phyloP scores from a whole-genome alignment of 176 grass and related monocot species.

The Elaeis guineensis region DNA sequence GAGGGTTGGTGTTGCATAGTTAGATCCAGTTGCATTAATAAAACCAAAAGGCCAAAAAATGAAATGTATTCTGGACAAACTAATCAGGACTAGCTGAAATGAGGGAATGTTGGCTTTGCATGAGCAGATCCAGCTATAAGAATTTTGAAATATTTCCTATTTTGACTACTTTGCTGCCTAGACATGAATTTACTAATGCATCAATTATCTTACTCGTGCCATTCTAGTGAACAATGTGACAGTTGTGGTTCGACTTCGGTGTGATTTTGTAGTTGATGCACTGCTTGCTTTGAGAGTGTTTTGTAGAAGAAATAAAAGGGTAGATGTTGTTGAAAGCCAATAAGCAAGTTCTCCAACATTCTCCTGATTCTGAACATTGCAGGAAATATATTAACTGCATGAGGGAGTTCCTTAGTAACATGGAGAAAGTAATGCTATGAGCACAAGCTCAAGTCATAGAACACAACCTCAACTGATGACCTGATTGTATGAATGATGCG shows the following conservation, averaged over 20 bases:
- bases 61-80: too few relatives aligned
- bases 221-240: slow-evolving; percentile 77
- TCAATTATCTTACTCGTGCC: slow-evolving; percentile 38
- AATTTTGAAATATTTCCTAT: slow-evolving; percentile 5
- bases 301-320: slow-evolving; percentile 74
- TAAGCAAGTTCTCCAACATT: slow-evolving; percentile 70
- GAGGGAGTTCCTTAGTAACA: background rate
- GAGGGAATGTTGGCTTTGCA: too few relatives aligned
- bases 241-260: slow-evolving; percentile 35
- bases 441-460: too few relatives aligned
- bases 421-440: too few relatives aligned
- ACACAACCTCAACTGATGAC: slow-evolving; percentile 66
- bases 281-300: slow-evolving; percentile 75
- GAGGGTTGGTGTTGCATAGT: too few relatives aligned
- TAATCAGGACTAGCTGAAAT: too few relatives aligned
- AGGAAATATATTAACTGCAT: background rate
- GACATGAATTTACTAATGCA: slow-evolving; percentile 3
- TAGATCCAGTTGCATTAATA: too few relatives aligned
- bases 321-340: slow-evolving; percentile 83
- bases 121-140: too few relatives aligned
- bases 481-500: slow-evolving; percentile 87
- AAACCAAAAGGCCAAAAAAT: too few relatives aligned
- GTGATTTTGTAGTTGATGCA: slow-evolving; percentile 42
- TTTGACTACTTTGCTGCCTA: slow-evolving; percentile 11
- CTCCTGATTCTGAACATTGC: slow-evolving; percentile 38